Evolutionary conservation across 1,284 basidiomycete genomes (phyloP).

Genomic region (Jaminaea rosea): DNA sequence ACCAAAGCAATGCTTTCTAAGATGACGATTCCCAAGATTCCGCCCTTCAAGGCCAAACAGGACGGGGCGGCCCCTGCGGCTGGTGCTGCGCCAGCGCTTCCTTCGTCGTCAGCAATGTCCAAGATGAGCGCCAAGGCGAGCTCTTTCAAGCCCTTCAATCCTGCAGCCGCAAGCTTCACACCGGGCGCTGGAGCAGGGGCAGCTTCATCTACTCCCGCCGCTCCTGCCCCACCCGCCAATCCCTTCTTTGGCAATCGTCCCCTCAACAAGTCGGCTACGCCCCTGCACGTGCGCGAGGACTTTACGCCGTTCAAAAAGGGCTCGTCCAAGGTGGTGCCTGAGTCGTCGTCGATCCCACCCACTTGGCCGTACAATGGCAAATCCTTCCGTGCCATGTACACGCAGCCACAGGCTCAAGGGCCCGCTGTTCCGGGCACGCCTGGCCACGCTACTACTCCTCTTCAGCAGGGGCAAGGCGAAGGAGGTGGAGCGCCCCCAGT

Average conservation of each 20-base stretch:
- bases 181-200: slow-evolving; percentile 40
- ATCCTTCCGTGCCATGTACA: slow-evolving; percentile 67
- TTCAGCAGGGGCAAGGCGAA: too few species aligned
- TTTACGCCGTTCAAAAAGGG: slow-evolving; percentile 86
- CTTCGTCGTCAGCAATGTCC: slow-evolving; percentile 29
- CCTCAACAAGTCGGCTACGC: slow-evolving; percentile 59
- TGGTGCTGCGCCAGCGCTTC: slow-evolving; percentile 1
- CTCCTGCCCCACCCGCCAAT: slow-evolving; percentile 33
- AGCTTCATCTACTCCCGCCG: slow-evolving; percentile 9
- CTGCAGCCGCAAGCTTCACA: slow-evolving; percentile 50
- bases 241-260: slow-evolving; percentile 57
- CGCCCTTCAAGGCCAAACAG: slow-evolving; percentile 59
- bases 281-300: slow-evolving; percentile 70
- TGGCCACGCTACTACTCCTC: too few species aligned
- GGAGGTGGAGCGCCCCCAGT: background rate
- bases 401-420: slow-evolving; percentile 1
- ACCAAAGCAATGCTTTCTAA: slow-evolving; percentile 47
- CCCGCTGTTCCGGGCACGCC: slow-evolving; percentile 2
- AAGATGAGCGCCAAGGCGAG: slow-evolving; percentile 71
- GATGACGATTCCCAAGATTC: slow-evolving; percentile 71
- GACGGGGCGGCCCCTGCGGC: slow-evolving; percentile 8
- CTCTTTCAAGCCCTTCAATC: slow-evolving; percentile 59
- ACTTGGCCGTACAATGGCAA: slow-evolving; percentile 83
- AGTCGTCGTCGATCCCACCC: slow-evolving; percentile 62
- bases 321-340: slow-evolving; percentile 69